Conservation (phyloP, 1,139 yeast species). For the Magnusiomyces clavatus region DNA sequence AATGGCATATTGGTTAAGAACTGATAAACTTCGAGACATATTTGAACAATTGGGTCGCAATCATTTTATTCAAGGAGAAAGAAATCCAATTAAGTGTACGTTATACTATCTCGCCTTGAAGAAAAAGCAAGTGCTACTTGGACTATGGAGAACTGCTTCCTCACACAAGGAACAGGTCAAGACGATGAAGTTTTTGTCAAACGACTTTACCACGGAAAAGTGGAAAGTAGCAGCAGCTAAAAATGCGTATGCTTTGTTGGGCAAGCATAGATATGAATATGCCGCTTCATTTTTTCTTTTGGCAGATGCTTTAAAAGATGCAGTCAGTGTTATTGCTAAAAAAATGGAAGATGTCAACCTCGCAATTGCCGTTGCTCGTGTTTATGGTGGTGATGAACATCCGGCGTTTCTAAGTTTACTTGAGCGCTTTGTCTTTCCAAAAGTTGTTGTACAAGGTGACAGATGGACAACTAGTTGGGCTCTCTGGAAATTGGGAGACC, state of each 20-base stretch:
- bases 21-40: slow-evolving; percentile 42
- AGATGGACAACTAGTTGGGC: slow-evolving; percentile 82
- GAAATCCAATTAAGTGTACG: slow-evolving; percentile 72
- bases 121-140: slow-evolving; percentile 67
- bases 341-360: slow-evolving; percentile 61
- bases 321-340: slow-evolving; percentile 61
- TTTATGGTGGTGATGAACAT: slow-evolving; percentile 52
- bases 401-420: slow-evolving; percentile 46
- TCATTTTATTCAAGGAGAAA: slow-evolving; percentile 32
- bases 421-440: slow-evolving; percentile 46
- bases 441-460: slow-evolving; percentile 56
- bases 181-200: slow-evolving; percentile 64
- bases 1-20: slow-evolving; percentile 64
- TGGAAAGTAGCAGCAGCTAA: slow-evolving; percentile 88
- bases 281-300: slow-evolving; percentile 86
- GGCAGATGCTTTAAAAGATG: slow-evolving; percentile 71
- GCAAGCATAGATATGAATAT: slow-evolving; percentile 79
- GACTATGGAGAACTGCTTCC: slow-evolving; percentile 74
- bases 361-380: slow-evolving; percentile 74
- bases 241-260: slow-evolving; percentile 83
- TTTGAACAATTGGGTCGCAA: slow-evolving; percentile 65
- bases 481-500: slow-evolving; percentile 49
- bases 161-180: slow-evolving; percentile 78
- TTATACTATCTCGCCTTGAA: slow-evolving; percentile 69
- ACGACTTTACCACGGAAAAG: slow-evolving; percentile 64